phyloP scores from a whole-genome alignment of 805 yeast species.

The Candida nemodendra region DNA sequence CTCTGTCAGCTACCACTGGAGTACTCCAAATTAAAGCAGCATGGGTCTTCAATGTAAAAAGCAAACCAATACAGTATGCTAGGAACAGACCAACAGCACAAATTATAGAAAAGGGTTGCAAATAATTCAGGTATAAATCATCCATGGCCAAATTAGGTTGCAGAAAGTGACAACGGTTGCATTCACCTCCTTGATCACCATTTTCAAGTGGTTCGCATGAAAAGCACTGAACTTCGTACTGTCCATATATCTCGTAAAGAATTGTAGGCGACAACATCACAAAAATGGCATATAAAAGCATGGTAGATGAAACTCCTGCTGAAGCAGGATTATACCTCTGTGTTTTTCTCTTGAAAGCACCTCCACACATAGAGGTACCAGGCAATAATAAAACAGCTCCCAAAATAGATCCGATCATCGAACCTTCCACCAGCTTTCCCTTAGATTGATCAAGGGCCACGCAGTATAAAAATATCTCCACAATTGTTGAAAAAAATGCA shows the following conservation, averaged over 20 bases:
- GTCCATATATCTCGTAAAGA: constrained; percentile 85
- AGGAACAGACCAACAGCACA: constrained; percentile 80
- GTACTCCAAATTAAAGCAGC: constrained; percentile 95
- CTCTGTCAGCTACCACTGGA: constrained; percentile 45
- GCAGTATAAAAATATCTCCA: constrained; percentile 88
- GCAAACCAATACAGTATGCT: constrained; percentile 84
- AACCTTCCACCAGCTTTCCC: constrained; percentile 90
- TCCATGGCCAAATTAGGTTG: constrained; percentile 77
- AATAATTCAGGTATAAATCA: constrained; percentile 58
- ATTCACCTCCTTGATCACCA: constrained; percentile 36
- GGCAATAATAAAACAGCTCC: constrained; percentile 92
- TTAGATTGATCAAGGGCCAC: constrained; percentile 85
- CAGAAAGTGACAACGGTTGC: constrained; percentile 70
- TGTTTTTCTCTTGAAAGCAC: constrained; percentile 88
- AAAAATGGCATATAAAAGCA: constrained; percentile 86
- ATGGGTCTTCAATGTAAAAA: constrained; percentile 93
- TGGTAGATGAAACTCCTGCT: constrained; percentile 96
- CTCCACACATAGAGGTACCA: constrained; percentile 96
- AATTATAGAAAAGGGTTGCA: constrained; percentile 77
- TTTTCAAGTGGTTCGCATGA: constrained; percentile 39
- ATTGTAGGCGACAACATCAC: constrained; percentile 92
- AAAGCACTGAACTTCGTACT: constrained; percentile 72
- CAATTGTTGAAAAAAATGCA: constrained; percentile 95
- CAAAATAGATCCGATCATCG: constrained; percentile 87
- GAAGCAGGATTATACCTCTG: constrained; percentile 94